phyloP scores from a whole-genome alignment of 2,329 filamentous ascomycete species.

The Chaetomiaceae sp. region DNA sequence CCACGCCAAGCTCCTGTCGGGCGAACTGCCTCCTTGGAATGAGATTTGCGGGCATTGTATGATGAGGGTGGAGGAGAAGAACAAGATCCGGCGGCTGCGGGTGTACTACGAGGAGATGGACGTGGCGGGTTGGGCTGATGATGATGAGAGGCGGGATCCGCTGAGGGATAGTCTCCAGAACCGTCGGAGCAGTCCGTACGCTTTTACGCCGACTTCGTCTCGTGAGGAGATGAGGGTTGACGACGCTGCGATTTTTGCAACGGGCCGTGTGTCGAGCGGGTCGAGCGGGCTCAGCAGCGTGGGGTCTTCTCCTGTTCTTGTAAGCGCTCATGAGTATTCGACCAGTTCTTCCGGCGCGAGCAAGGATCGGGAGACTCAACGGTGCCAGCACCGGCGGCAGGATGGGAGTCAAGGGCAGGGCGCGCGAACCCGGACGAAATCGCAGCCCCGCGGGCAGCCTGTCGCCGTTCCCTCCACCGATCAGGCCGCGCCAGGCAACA shows the following conservation, averaged over 20 bases:
- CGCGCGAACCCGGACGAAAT: too few relatives aligned
- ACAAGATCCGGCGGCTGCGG: neutral
- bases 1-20: constrained; percentile 4
- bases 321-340: neutral
- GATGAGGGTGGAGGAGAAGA: neutral
- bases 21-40: neutral
- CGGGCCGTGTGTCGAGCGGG: neutral
- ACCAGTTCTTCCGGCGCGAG: neutral
- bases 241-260: neutral
- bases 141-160: neutral
- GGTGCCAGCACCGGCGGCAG: neutral
- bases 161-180: neutral
- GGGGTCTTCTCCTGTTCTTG: neutral
- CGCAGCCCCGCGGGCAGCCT: too few relatives aligned
- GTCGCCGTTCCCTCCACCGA: too few relatives aligned
- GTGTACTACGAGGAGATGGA: neutral
- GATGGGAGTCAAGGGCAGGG: too few relatives aligned
- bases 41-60: constrained; percentile 9
- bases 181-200: constrained; percentile 2
- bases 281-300: neutral
- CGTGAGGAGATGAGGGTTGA: neutral
- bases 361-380: neutral
- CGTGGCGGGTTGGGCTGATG: neutral
- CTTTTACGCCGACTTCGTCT: neutral
- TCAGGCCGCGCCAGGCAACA: too few relatives aligned